Percentiles rank a stretch among this genome's conserved stretches.
These are phyloP conservation scores for Melampsora americana DNA, from an alignment of 1,284 basidiomycete species.

Conservation along the genomic window DNA sequence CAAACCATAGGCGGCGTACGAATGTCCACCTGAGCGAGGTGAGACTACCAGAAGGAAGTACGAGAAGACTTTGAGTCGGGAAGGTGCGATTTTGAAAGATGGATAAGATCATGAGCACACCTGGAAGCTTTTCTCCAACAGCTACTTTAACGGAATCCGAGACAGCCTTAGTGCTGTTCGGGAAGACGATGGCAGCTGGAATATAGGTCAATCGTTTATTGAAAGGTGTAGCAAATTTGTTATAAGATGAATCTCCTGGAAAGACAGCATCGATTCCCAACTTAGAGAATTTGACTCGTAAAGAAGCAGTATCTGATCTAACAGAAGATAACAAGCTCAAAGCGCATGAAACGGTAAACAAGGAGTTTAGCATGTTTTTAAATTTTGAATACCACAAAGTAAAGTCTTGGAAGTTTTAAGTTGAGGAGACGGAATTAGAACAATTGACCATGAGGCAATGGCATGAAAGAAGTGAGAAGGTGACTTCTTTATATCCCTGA, in stretches of 20 bases:
- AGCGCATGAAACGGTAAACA: no score
- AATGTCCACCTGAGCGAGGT: slow-evolving; percentile 32
- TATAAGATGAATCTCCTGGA: slow-evolving; percentile 27
- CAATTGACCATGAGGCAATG: no score
- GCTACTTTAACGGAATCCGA: slow-evolving; percentile 13
- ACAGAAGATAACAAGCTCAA: neutral
- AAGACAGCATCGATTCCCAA: no score
- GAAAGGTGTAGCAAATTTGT: slow-evolving; percentile 22
- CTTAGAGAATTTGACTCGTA: neutral
- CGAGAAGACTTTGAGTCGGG: neutral
- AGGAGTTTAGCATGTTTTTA: no score
- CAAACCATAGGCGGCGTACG: slow-evolving; percentile 36
- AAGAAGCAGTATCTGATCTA: no score
- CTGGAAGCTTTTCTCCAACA: slow-evolving; percentile 16
- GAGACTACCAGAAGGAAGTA: neutral
- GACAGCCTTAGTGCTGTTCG: slow-evolving; percentile 3
- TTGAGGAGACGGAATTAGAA: no score
- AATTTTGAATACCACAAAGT: no score
- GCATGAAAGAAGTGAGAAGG: no score
- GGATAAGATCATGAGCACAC: neutral
- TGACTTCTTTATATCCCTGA: no score
- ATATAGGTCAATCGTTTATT: slow-evolving; percentile 19
- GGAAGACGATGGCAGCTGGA: slow-evolving; percentile 32
- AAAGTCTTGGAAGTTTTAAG: no score
- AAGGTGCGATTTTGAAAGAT: no score